A percentile compares a stretch with the other conserved stretches of the same genome.
Conservation (phyloP, 768 basidiomycete genomes). For the Suillus paluster region DNA sequence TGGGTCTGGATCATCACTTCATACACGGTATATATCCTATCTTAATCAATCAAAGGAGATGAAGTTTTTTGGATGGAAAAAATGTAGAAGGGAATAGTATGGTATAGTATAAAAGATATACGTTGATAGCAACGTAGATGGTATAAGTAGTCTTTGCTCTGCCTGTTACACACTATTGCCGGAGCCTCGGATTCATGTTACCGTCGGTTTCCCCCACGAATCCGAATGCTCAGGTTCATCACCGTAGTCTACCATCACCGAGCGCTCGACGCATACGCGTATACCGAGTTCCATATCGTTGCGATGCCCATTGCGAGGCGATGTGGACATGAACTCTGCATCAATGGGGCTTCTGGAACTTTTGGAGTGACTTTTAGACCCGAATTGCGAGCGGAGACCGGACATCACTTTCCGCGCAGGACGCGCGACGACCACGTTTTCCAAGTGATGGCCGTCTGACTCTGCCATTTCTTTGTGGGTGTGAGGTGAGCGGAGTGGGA, state of each 20-base stretch:
- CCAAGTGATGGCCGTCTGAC: slow-evolving; percentile 26
- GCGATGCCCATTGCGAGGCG: background rate
- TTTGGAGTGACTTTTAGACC: slow-evolving; percentile 9
- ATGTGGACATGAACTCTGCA: slow-evolving; percentile 19
- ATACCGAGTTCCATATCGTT: slow-evolving; percentile 34
- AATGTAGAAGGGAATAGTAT: too few species aligned
- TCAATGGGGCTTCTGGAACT: slow-evolving; percentile 21
- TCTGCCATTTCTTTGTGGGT: slow-evolving; percentile 23
- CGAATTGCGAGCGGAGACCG: slow-evolving; percentile 30
- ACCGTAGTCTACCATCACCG: slow-evolving; percentile 31
- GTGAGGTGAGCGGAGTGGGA: background rate
- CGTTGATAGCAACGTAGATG: too few species aligned
- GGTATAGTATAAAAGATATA: too few species aligned
- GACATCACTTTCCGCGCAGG: slow-evolving; percentile 20
- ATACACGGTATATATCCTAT: too few species aligned
- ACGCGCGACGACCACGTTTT: slow-evolving; percentile 35
- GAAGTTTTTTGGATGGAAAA: too few species aligned
- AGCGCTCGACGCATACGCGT: slow-evolving; percentile 34
- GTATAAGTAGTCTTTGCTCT: too few species aligned
- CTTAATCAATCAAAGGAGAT: too few species aligned
- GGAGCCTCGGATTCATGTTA: slow-evolving; percentile 9
- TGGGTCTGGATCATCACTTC: too few species aligned
- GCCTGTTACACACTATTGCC: background rate
- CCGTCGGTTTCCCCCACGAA: slow-evolving; percentile 19
- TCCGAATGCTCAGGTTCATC: slow-evolving; percentile 8